Percentiles rank a stretch among this genome's conserved stretches.
Conservation (phyloP, 108 stramenopile species). For the Cyclotella sp. region DNA sequence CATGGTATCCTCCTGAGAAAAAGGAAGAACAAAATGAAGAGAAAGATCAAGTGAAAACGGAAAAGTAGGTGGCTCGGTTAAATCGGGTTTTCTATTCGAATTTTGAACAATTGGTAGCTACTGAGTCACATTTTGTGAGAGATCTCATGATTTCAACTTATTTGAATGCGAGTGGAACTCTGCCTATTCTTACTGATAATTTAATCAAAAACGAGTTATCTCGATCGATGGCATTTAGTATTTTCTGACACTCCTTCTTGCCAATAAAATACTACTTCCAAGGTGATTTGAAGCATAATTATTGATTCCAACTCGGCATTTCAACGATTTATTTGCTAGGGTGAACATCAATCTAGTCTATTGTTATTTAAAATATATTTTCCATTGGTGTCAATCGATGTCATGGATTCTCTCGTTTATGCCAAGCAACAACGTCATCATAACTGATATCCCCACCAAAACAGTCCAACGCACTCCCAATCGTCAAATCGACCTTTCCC, state of each 20-base stretch:
- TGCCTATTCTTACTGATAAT: no score
- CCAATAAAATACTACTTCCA: no score
- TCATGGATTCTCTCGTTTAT: conserved; percentile 69
- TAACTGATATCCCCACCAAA: conserved; percentile 95
- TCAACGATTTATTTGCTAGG: no score
- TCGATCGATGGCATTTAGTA: no score
- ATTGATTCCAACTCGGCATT: no score
- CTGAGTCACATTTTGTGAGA: background rate
- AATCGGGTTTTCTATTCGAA: background rate
- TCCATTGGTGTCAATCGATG: no score
- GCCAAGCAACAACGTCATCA: conserved; percentile 94
- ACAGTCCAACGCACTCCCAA: conserved; percentile 97
- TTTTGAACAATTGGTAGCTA: background rate
- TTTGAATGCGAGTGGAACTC: no score
- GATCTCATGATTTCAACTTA: background rate
- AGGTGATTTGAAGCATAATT: no score
- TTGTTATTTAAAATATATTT: no score
- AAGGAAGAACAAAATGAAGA: conserved; percentile 47
- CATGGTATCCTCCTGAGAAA: conserved; percentile 80
- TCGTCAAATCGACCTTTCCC: conserved; percentile 95
- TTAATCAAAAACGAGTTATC: no score
- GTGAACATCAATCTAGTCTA: no score
- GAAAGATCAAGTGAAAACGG: background rate
- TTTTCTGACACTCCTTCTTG: no score
- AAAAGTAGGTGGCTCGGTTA: background rate